A percentile compares a stretch with the other conserved stretches of the same genome.
Evolutionary conservation across 805 yeast species (phyloP).

Genomic region (Teunomyces kruisii): DNA sequence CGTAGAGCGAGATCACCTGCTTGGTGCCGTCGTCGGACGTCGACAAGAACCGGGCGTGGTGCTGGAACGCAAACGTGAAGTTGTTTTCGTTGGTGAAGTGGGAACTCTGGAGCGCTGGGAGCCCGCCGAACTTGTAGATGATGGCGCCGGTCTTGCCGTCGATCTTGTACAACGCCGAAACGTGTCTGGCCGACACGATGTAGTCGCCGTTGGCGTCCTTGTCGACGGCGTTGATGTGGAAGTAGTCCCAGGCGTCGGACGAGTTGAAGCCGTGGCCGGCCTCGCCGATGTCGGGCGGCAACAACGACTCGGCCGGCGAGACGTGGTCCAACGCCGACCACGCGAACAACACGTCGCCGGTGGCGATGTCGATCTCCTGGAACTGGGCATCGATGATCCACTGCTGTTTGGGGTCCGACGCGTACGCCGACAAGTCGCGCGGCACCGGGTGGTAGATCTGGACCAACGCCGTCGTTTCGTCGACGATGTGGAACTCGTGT

Average conservation of each 20-base stretch:
- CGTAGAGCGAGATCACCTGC: slow-evolving; percentile 34
- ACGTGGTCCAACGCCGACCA: slow-evolving; percentile 35
- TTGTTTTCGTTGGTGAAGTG: slow-evolving; percentile 16
- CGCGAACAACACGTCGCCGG: slow-evolving; percentile 35
- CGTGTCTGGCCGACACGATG: slow-evolving; percentile 34
- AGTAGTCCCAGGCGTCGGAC: slow-evolving; percentile 39
- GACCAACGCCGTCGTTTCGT: slow-evolving; percentile 28
- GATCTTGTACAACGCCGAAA: slow-evolving; percentile 33
- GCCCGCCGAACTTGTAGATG: slow-evolving; percentile 34
- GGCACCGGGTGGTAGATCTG: slow-evolving; percentile 34
- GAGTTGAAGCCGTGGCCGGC: slow-evolving; percentile 35
- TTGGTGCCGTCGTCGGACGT: slow-evolving; percentile 21
- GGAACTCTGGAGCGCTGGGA: slow-evolving; percentile 17
- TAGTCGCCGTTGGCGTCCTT: slow-evolving; percentile 35
- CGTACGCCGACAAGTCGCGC: slow-evolving; percentile 26
- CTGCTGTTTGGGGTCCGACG: slow-evolving; percentile 22
- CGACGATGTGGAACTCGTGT: slow-evolving; percentile 36
- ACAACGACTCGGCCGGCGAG: slow-evolving; percentile 29
- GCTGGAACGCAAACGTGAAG: slow-evolving; percentile 35
- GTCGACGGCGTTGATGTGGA: slow-evolving; percentile 40
- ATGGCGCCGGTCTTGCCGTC: slow-evolving; percentile 35
- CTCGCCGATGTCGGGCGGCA: slow-evolving; percentile 27
- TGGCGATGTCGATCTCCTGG: slow-evolving; percentile 35
- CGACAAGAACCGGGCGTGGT: slow-evolving; percentile 31
- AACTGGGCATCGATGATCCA: slow-evolving; percentile 36